These are phyloP conservation scores for Colletotrichum tofieldiae DNA, from an alignment of 2,329 filamentous ascomycete species.

Conservation along the genomic window DNA sequence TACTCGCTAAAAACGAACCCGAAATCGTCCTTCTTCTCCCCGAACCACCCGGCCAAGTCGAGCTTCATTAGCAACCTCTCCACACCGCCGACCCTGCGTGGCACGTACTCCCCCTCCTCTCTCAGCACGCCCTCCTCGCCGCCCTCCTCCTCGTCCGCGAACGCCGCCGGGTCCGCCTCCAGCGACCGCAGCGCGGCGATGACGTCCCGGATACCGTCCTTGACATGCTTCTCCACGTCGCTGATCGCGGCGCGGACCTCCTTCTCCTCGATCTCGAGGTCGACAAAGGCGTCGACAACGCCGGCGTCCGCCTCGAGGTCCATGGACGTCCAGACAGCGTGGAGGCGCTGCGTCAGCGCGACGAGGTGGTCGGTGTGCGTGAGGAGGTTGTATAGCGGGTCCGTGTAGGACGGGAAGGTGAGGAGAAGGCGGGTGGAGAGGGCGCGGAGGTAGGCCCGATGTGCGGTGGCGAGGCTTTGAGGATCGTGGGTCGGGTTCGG, in stretches of 20 bases:
- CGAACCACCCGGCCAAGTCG: slow-evolving; percentile 77
- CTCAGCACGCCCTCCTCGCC: slow-evolving; percentile 48
- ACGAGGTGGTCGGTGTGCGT: slow-evolving; percentile 86
- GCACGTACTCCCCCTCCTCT: slow-evolving; percentile 73
- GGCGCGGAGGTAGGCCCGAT: slow-evolving; percentile 81
- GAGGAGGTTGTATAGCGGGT: slow-evolving; percentile 76
- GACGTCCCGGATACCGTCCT: slow-evolving; percentile 77
- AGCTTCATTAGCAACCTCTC: slow-evolving; percentile 93
- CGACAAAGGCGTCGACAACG: slow-evolving; percentile 81
- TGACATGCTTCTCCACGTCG: slow-evolving; percentile 75
- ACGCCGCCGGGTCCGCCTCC: slow-evolving; percentile 62
- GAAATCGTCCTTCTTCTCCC: slow-evolving; percentile 47
- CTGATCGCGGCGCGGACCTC: slow-evolving; percentile 77
- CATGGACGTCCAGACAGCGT: slow-evolving; percentile 81
- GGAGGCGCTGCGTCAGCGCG: slow-evolving; percentile 81
- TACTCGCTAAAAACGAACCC: slow-evolving; percentile 32
- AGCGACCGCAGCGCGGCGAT: slow-evolving; percentile 68
- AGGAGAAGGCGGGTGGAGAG: slow-evolving; percentile 79
- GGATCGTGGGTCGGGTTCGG: slow-evolving; percentile 76
- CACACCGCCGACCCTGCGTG: slow-evolving; percentile 82
- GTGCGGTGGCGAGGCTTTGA: slow-evolving; percentile 85
- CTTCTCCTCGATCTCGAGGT: slow-evolving; percentile 80
- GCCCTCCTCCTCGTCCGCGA: slow-evolving; percentile 59
- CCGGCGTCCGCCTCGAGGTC: slow-evolving; percentile 89
- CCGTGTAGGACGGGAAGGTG: slow-evolving; percentile 74